phyloP scores from a whole-genome alignment of 257 asterid species.

The Solanum commersonii region DNA sequence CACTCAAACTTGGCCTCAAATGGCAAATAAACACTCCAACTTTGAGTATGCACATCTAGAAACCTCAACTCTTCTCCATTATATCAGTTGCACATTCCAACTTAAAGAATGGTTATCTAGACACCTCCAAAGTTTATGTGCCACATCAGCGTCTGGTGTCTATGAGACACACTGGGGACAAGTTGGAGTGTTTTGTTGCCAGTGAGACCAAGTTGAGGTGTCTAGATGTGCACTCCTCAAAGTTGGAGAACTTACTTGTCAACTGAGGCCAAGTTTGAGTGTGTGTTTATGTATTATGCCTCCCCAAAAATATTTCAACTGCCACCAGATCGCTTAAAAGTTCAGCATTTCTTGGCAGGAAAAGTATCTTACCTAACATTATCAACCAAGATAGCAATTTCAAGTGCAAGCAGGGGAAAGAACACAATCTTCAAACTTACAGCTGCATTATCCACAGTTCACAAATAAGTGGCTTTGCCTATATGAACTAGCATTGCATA shows the following conservation, averaged over 20 bases:
- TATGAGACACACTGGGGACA: background rate
- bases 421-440: constrained; percentile 87
- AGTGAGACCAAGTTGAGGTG: background rate
- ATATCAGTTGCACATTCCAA: background rate
- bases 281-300: no score
- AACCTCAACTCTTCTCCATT: background rate
- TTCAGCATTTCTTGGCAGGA: background rate
- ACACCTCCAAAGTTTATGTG: background rate
- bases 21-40: background rate
- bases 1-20: background rate
- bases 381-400: constrained; percentile 77
- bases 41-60: background rate
- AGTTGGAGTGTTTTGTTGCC: background rate
- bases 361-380: constrained; percentile 57
- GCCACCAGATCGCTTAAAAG: background rate
- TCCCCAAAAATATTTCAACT: constrained; percentile 1
- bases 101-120: background rate
- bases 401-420: constrained; percentile 76
- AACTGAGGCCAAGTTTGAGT: background rate
- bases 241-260: background rate
- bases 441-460: constrained; percentile 44
- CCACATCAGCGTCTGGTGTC: background rate
- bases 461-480: background rate
- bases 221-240: background rate
- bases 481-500: background rate